Percentiles rank a stretch among this genome's conserved stretches.
Conservation (phyloP, 2,329 filamentous ascomycete genomes). For the Penicillium frequentans region DNA sequence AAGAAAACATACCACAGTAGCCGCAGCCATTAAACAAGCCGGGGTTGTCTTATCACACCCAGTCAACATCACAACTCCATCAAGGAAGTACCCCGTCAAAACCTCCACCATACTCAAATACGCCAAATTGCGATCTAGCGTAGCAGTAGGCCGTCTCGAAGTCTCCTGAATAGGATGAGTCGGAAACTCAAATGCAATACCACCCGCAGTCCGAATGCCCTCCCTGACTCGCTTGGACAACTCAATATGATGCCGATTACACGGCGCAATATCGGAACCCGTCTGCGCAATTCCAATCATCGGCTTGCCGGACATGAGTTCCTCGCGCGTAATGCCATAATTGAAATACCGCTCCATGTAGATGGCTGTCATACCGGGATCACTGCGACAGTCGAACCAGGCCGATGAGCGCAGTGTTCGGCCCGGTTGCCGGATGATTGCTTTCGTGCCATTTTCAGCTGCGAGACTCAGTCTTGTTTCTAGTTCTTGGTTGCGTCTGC, state of each 20-base stretch:
- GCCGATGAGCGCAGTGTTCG: conserved; percentile 41
- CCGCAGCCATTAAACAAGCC: conserved; percentile 53
- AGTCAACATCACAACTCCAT: conserved; percentile 53
- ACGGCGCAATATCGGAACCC: conserved; percentile 52
- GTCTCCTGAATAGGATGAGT: conserved; percentile 56
- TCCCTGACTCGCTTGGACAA: conserved; percentile 53
- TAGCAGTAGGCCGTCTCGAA: conserved; percentile 48
- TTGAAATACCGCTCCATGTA: conserved; percentile 55
- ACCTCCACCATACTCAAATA: conserved; percentile 52
- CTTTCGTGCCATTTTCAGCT: background rate
- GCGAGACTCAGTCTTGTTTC: conserved; percentile 17
- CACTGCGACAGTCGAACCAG: conserved; percentile 48
- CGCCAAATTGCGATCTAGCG: conserved; percentile 51
- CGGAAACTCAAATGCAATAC: conserved; percentile 54
- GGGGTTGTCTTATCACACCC: conserved; percentile 57
- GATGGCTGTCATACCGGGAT: conserved; percentile 47
- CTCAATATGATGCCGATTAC: conserved; percentile 52
- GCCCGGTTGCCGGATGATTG: conserved; percentile 9
- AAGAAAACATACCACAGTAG: conserved; percentile 44
- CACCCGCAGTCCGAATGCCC: conserved; percentile 51
- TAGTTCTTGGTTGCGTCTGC: conserved; percentile 39
- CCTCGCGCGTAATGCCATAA: conserved; percentile 51
- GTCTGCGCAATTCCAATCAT: conserved; percentile 56
- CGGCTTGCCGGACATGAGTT: conserved; percentile 51
- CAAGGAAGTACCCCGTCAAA: conserved; percentile 50